phyloP scores from a whole-genome alignment of 345 rosid species.

The Fremontodendron californicum region DNA sequence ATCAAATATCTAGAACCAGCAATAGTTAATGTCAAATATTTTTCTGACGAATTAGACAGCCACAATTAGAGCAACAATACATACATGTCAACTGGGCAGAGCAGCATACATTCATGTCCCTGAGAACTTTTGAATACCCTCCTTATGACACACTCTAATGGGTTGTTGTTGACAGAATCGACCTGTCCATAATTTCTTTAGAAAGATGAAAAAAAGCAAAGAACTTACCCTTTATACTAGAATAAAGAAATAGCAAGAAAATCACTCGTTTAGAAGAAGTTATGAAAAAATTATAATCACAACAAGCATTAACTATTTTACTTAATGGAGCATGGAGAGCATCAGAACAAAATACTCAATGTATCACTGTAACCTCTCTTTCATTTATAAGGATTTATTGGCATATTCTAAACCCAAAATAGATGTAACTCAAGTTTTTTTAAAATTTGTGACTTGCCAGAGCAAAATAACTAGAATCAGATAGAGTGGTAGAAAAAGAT shows the following conservation, averaged over 20 bases:
- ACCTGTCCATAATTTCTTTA: constrained; percentile 40
- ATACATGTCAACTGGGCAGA: constrained; percentile 90
- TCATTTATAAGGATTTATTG: neutral
- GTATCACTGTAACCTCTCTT: neutral
- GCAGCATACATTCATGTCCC: constrained; percentile 86
- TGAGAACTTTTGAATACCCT: constrained; percentile 72
- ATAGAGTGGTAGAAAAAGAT: neutral
- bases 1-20: constrained; percentile 11
- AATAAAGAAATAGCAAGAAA: neutral
- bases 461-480: neutral
- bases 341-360: neutral
- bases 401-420: neutral
- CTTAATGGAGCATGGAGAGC: neutral
- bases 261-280: constrained; percentile 3
- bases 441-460: neutral
- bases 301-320: neutral
- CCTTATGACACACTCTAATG: constrained; percentile 81
- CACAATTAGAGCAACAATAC: constrained; percentile 16
- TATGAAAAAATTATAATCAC: neutral
- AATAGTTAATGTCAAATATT: neutral
- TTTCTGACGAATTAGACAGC: neutral
- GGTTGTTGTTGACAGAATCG: constrained; percentile 63
- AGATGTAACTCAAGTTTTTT: neutral
- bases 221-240: neutral
- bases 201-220: neutral